Evolutionary conservation across 1,284 basidiomycete genomes (phyloP).

Genomic region (Gomphus bonarii): DNA sequence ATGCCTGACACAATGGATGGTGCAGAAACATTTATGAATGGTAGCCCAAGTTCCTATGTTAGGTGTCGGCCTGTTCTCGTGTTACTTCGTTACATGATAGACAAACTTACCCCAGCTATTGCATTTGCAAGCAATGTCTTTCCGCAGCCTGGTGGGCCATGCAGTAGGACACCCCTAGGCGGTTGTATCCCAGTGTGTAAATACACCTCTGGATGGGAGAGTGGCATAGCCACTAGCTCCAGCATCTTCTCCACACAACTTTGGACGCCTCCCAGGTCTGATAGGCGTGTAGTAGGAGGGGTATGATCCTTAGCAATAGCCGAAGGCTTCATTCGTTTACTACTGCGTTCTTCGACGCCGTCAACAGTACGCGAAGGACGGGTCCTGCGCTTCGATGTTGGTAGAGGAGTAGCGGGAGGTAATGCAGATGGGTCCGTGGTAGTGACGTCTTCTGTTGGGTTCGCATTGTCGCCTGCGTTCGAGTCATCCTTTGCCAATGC

Average conservation of each 20-base stretch:
- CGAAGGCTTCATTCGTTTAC: constrained; percentile 42
- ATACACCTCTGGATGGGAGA: constrained; percentile 94
- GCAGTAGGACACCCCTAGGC: constrained; percentile 87
- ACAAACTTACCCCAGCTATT: constrained; percentile 75
- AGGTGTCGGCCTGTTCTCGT: constrained; percentile 12
- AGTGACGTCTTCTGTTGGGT: neutral
- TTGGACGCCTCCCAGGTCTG: constrained; percentile 84
- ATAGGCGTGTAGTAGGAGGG: constrained; percentile 62
- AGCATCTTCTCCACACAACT: constrained; percentile 86
- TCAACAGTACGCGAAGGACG: constrained; percentile 32
- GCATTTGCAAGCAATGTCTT: constrained; percentile 91
- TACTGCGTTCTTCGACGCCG: constrained; percentile 33
- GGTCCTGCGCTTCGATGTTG: constrained; percentile 45
- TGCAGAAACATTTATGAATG: constrained; percentile 90
- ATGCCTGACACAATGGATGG: constrained; percentile 95
- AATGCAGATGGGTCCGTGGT: constrained; percentile 13
- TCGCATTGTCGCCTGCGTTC: constrained; percentile 2
- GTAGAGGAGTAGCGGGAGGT: constrained; percentile 14
- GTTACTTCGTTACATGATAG: neutral
- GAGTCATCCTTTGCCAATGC: constrained; percentile 12
- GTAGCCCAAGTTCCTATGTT: constrained; percentile 75
- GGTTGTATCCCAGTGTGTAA: constrained; percentile 87
- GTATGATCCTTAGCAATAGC: constrained; percentile 41
- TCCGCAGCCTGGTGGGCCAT: constrained; percentile 95
- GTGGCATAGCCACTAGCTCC: constrained; percentile 90